Conservation (phyloP, 2,329 filamentous ascomycete genomes). For the Cytospora paraplurivora region DNA sequence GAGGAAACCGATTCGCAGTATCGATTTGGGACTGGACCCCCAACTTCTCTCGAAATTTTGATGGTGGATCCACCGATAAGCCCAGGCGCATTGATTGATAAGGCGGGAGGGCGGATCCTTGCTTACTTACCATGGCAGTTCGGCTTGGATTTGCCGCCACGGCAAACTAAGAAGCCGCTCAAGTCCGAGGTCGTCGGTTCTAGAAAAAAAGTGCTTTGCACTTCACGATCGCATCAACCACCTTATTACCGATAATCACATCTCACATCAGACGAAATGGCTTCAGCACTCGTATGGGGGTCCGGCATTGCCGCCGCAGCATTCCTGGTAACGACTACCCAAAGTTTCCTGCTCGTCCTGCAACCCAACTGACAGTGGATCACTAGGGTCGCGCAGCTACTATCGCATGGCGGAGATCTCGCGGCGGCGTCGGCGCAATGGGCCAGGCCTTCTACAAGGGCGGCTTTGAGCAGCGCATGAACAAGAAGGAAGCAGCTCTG, state of each 20-base stretch:
- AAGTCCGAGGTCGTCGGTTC: conserved; percentile 10
- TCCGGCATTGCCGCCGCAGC: conserved; percentile 65
- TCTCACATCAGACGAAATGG: conserved; percentile 48
- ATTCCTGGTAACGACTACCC: conserved; percentile 54
- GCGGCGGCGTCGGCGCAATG: conserved; percentile 74
- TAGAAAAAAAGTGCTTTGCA: conserved; percentile 24
- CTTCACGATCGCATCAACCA: not conserved
- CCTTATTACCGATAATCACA: not conserved
- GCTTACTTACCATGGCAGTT: not conserved
- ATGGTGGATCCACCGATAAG: conserved; percentile 17
- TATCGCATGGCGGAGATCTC: conserved; percentile 82
- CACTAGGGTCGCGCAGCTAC: conserved; percentile 85
- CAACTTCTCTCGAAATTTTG: conserved; percentile 27
- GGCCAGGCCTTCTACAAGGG: conserved; percentile 97
- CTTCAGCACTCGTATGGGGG: conserved; percentile 60
- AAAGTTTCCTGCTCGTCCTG: not conserved
- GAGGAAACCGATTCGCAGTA: conserved; percentile 10
- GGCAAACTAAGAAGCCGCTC: conserved; percentile 3
- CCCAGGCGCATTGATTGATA: not conserved
- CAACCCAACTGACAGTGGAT: conserved; percentile 20
- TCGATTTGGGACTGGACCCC: conserved; percentile 3
- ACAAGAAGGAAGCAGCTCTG: conserved; percentile 82
- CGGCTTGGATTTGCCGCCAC: not conserved
- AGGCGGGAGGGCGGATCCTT: conserved; percentile 12
- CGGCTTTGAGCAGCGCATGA: conserved; percentile 97